Evolutionary conservation across 768 basidiomycete genomes (phyloP), one percentile per base, ranked within the genome.

Genomic region (Lactarius hatsudake): DNA sequence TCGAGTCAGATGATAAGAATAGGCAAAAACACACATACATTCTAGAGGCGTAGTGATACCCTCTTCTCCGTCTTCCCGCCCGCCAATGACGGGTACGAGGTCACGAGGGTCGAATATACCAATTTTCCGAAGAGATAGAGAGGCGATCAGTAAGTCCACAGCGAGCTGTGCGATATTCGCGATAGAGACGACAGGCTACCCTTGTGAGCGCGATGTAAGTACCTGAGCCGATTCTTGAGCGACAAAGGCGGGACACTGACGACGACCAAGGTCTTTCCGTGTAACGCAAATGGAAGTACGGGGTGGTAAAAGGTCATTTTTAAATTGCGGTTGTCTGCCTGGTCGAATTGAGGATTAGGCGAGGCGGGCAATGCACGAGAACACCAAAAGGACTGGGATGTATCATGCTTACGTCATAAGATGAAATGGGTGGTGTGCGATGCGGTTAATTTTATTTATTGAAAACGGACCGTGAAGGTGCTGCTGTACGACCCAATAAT

Each of bases 91-190:
- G 5, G 93, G 90, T 8, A 91, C 81, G 38, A 90, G 80, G 67
- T 84, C 83, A 42, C 77, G 79, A 23, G 87, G 78, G 71, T 93
- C 86, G 57, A 93, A 81, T 12, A 85, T 76, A 40, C 88, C 93
- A 9, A 92, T 76, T 56, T 83, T 80, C 61, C 79, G 75, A 26
- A 94, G 81, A 36, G 80, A 80, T 57, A 91, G 79, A 1, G 88
- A 87, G 5, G 87, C 76, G 68, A 93, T 87, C 67, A 94, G 77
- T 20, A 94, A 77, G 76, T 94, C 92, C 12, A 79, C 86, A 0
- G 91, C 85, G 15, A 94, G 81, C 73, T 94, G 92, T n/a, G 86
- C 81, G 53, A 94, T 83, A 77, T 94, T 94, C 58, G 89, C 92
- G 13, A 86, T 84, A 6, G 92, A 93, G 13, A 94, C 90, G 54